Percentiles rank a stretch among this genome's conserved stretches.
Conservation (phyloP, 148 eudicot genomes). For the Hydrangea macrophylla region DNA sequence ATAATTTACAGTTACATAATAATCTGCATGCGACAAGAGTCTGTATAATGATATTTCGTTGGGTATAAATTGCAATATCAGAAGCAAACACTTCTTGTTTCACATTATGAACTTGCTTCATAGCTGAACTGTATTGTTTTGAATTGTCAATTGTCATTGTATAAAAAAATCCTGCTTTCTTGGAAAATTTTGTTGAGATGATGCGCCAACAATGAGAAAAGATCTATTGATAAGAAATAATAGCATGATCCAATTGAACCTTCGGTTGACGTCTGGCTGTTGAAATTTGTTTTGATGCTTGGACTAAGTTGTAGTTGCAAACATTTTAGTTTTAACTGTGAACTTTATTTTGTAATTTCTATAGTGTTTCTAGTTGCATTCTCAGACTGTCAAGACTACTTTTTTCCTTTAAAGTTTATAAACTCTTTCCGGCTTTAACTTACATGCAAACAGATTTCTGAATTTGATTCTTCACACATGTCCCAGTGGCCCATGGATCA, state of each 20-base stretch:
- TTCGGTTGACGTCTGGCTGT: not conserved
- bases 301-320: not conserved
- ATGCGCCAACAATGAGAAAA: not conserved
- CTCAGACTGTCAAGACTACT: not conserved
- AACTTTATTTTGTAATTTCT: not conserved
- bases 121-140: no score
- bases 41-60: no score
- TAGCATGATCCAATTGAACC: not conserved
- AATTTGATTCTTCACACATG: slow-evolving; percentile 17
- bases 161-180: not conserved
- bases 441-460: slow-evolving; percentile 27
- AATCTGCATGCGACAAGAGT: no score
- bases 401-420: not conserved
- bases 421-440: not conserved
- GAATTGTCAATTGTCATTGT: no score
- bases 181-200: not conserved
- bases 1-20: no score
- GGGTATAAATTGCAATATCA: not conserved
- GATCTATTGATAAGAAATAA: not conserved
- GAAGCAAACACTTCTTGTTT: not conserved
- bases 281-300: not conserved
- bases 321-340: not conserved
- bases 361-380: not conserved
- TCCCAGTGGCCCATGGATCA: slow-evolving; percentile 28
- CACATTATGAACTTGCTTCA: no score